Evolutionary conservation across 106 monocot species (phyloP).

Genomic region (Platanthera zijinensis): DNA sequence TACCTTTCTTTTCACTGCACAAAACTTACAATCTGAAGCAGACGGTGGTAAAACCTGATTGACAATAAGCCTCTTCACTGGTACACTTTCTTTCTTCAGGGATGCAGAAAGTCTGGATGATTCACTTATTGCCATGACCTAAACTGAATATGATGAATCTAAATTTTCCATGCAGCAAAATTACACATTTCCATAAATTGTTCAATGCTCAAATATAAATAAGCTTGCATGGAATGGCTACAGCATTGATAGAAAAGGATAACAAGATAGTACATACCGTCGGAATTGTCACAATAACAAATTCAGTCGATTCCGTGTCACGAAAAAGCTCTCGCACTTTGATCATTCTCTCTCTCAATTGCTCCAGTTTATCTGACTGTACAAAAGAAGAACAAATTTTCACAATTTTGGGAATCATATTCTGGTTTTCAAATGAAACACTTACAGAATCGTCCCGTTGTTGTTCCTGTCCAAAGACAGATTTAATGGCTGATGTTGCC

Average conservation of each 20-base stretch:
- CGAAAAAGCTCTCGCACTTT: slow-evolving; percentile 95
- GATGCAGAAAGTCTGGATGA: slow-evolving; percentile 85
- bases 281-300: slow-evolving; percentile 93
- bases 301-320: slow-evolving; percentile 84
- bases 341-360: slow-evolving; percentile 89
- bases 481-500: slow-evolving; percentile 98
- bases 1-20: slow-evolving; percentile 93
- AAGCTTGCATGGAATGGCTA: background rate
- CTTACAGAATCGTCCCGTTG: slow-evolving; percentile 60
- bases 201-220: background rate
- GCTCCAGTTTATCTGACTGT: slow-evolving; percentile 87
- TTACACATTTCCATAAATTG: background rate
- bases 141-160: background rate
- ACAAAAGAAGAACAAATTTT: slow-evolving; percentile 13
- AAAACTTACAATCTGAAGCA: slow-evolving; percentile 93
- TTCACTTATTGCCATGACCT: slow-evolving; percentile 94
- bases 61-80: slow-evolving; percentile 80
- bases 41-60: slow-evolving; percentile 94
- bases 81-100: slow-evolving; percentile 86
- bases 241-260: background rate
- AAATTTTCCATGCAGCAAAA: background rate
- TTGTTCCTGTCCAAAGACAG: slow-evolving; percentile 83
- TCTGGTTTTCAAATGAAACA: background rate
- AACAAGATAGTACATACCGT: slow-evolving; percentile 44
- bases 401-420: background rate